These are phyloP conservation scores for Mychonastes homosphaera DNA, from an alignment of 139 green algal genomes.

Conservation along the genomic window DNA sequence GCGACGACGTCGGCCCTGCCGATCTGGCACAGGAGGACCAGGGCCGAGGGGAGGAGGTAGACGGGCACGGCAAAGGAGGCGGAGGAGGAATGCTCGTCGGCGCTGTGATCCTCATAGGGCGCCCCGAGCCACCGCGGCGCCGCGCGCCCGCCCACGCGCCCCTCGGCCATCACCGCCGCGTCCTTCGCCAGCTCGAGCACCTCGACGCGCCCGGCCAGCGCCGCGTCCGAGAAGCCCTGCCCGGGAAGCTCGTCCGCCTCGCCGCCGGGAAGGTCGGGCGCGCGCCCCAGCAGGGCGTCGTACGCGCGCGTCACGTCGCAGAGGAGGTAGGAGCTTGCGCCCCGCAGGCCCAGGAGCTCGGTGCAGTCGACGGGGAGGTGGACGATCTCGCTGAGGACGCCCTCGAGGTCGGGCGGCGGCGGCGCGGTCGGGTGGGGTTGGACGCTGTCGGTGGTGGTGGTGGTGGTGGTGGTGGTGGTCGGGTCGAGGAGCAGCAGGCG, in stretches of 20 bases:
- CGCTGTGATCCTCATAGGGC: not conserved
- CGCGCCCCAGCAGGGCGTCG: conserved; percentile 1
- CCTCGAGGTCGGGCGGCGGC: not conserved
- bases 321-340: conserved; percentile 15
- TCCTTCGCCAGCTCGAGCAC: conserved; percentile 18
- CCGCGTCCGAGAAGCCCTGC: conserved; percentile 13
- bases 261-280: too few species aligned
- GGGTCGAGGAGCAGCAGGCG: too few species aligned
- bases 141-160: conserved; percentile 7
- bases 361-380: not conserved
- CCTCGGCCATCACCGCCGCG: conserved; percentile 7
- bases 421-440: not conserved
- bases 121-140: not conserved
- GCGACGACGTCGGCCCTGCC: conserved; percentile 4
- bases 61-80: not conserved
- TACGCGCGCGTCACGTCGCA: conserved; percentile 16
- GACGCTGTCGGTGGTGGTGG: not conserved
- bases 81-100: too few species aligned
- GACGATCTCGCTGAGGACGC: too few species aligned
- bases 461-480: too few species aligned
- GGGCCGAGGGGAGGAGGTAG: not conserved
- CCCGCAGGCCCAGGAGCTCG: conserved; percentile 18
- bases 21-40: conserved; percentile 8
- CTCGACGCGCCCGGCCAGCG: conserved; percentile 8
- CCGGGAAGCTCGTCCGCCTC: too few species aligned